Base-by-base conservation (phyloP, 129 eudicot genomes). In the Dittrichia graveolens region DNA sequence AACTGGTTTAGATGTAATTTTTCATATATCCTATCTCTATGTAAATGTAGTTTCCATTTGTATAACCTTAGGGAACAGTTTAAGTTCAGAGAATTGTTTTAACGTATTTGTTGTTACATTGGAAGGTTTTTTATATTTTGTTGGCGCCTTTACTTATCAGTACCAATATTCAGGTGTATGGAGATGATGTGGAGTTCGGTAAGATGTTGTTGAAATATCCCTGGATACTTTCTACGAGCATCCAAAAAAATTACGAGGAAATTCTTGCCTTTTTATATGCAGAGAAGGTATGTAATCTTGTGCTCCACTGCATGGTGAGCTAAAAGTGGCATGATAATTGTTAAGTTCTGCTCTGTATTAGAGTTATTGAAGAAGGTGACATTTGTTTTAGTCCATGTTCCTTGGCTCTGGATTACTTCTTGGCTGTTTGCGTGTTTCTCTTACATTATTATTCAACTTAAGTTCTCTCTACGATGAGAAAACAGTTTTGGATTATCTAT, bases 211-310 rank as follows among this genome's bases (percentile, higher is more conserved):
- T 83, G 62, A 89, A 87, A 67, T 89, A 92, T 79, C 98, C 98
- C 2, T 92, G 98, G 98, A 82, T 92, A 77, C 88, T 92, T 75
- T 92, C 96, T 14, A 73, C 80, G 68, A 83, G 98, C 87, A 82
- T 92, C 62, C 83, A 69, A 69, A 80, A 73, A 72, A 89, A 92
- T 66, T 83, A 75, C 45, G 61, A 61, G 78, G 81, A 83, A 54
- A 76, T 89, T 13, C 48, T 75, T 77, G 59, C 80, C 77, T 81
- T 80, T 55, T 83, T 92, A 59, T 85, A 78, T 39, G 59, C 55
- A 44, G 68, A 83, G 65, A 89, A 83, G 98, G 96, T 92, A 89
- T 74, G 41, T 8, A 52, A 45, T 59, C 45, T 40, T 11, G 34
- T 67, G 40, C 42, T 40, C 5, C 19, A 18, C 43, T 41, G 58